Base-by-base conservation (phyloP, 176 grass and related monocot species). In the Pontederia crassipes region DNA sequence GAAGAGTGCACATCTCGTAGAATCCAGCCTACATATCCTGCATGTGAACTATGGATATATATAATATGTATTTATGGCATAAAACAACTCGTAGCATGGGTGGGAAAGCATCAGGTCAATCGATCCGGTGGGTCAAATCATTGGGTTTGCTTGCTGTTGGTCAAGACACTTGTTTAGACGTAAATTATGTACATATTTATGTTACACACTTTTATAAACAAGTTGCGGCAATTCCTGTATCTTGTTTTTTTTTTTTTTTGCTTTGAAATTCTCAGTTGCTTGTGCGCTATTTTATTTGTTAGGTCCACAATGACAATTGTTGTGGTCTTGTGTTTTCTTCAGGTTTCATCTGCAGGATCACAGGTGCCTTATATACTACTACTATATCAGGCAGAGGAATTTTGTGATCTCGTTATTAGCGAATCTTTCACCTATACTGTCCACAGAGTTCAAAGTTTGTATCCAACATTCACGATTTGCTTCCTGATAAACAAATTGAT, bases 361-460 rank as follows among this genome's bases (percentile, higher is more conserved):
- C 59, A 82, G 78, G 76, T 97, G 13, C 79, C 60, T 9, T 97
- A 97, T 56, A 61, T 97, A 58, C 46, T 87, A 14, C 17, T 97
- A 68, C 76, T 97, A 29, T 53, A 80, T 73, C 73, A 88, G 82
- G 92, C 92, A 18, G 81, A 97, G 76, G 92, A 97, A 50, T 91
- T 97, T 70, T 91, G 87, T 55, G 64, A 83, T 78, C 83, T 88
- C 54, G 58, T 91, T 49, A 72, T 8, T 61, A 66, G 57, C 7
- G 72, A 71, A 40, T 71, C 9, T 2, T 59, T 97, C 20, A 71
- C 71, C 26, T 8, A 74, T 52, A 79, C 85, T 65, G 54, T 97
- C n/a, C 35, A 24, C 9, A 64, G 64, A 68, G 71, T 91, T 65
- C 79, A 46, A 62, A 74, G 46, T n/a, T 53, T 48, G 28, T 74